Evolutionary conservation across 306 rosid species (phyloP).

Genomic region (Cicer arietinum): DNA sequence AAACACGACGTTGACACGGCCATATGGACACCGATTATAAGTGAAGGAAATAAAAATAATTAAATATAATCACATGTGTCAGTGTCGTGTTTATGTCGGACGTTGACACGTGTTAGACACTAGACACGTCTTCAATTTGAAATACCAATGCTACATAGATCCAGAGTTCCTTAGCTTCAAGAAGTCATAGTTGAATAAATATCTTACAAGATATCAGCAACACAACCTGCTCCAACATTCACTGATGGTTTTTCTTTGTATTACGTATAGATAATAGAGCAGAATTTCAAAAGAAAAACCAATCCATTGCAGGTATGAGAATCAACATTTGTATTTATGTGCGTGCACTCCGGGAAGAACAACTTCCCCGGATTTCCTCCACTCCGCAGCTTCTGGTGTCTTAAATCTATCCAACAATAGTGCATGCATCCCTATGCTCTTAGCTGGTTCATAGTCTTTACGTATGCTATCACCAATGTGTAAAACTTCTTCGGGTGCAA

Average conservation of each 20-base stretch:
- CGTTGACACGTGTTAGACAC: too few species aligned
- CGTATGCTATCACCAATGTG: slow-evolving; percentile 96
- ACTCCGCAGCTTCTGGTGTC: slow-evolving; percentile 81
- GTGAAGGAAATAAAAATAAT: too few species aligned
- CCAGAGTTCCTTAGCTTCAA: slow-evolving; percentile 16
- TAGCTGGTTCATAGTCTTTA: slow-evolving; percentile 87
- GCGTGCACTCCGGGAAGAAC: slow-evolving; percentile 61
- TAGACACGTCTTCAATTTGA: too few species aligned
- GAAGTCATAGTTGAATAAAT: slow-evolving; percentile 6
- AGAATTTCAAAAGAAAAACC: background rate
- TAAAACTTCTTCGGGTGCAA: slow-evolving; percentile 68
- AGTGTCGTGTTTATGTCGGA: too few species aligned
- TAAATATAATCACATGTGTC: too few species aligned
- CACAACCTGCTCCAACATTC: slow-evolving; percentile 68
- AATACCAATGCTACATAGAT: background rate
- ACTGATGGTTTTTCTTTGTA: slow-evolving; percentile 10
- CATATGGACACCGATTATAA: too few species aligned
- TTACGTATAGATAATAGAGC: too few species aligned
- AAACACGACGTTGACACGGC: too few species aligned
- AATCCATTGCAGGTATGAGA: background rate
- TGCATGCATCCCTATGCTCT: slow-evolving; percentile 89
- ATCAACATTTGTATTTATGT: too few species aligned
- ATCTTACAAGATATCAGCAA: slow-evolving; percentile 48
- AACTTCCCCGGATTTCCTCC: slow-evolving; percentile 80
- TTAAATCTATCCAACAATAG: slow-evolving; percentile 82